Conservation (phyloP, 176 grass and related monocot species). For the Avena atlantica region DNA sequence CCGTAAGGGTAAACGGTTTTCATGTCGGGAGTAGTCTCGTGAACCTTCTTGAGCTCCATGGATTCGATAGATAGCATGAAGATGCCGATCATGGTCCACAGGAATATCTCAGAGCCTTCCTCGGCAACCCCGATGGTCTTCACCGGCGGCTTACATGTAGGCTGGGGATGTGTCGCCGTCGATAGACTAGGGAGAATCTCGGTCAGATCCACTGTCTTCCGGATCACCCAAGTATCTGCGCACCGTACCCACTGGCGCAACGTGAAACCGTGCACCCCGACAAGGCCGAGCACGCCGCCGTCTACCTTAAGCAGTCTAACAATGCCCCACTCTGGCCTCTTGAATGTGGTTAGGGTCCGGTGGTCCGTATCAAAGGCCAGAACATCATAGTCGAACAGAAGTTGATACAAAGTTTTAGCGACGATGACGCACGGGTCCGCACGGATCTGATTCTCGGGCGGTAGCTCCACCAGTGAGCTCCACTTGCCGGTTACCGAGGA, state of each 20-base stretch:
- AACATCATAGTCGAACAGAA: neutral
- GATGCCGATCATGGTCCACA: neutral
- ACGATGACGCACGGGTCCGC: neutral
- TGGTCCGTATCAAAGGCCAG: neutral
- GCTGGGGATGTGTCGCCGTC: neutral
- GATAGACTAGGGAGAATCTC: neutral
- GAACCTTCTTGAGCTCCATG: neutral
- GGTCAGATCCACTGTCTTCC: neutral
- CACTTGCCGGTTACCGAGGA: neutral
- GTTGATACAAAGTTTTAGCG: neutral
- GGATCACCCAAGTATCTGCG: neutral
- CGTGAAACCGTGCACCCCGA: conserved; percentile 29
- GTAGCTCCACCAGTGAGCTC: neutral
- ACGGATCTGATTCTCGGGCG: neutral
- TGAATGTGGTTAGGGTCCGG: neutral
- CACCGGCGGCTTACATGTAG: neutral
- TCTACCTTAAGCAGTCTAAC: conserved; percentile 28
- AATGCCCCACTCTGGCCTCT: neutral
- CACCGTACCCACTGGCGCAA: neutral
- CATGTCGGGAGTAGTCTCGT: neutral
- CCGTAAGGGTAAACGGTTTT: neutral
- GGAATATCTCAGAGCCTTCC: neutral
- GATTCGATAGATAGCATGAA: neutral
- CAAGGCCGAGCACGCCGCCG: conserved; percentile 36
- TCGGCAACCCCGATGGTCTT: neutral